Conservation (phyloP, 805 yeast species). For the Diddensiella transvaalensis region DNA sequence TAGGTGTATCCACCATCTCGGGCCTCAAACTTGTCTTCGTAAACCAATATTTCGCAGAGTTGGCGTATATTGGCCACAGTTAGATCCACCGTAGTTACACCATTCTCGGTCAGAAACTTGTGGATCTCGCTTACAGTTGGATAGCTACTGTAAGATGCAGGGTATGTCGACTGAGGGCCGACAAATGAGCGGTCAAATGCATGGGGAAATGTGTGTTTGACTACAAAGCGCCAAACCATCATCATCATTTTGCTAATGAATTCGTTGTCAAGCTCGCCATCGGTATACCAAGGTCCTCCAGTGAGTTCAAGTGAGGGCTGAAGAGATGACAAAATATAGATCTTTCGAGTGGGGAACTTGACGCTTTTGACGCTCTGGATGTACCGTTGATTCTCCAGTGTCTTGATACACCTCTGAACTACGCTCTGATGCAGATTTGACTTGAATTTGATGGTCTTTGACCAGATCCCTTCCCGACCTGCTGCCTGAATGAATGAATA, state of each 20-base stretch:
- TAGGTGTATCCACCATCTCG: constrained; percentile 58
- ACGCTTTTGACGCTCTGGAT: constrained; percentile 90
- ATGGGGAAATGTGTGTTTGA: constrained; percentile 70
- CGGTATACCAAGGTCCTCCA: constrained; percentile 99
- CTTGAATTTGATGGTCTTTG: constrained; percentile 81
- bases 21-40: constrained; percentile 79
- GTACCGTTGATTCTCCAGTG: constrained; percentile 72
- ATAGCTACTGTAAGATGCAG: constrained; percentile 56
- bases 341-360: constrained; percentile 86
- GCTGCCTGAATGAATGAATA: constrained; percentile 89
- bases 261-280: constrained; percentile 89
- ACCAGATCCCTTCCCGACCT: constrained; percentile 95
- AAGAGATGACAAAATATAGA: constrained; percentile 88
- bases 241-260: constrained; percentile 80
- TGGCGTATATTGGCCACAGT: constrained; percentile 69
- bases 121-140: constrained; percentile 73
- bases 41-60: constrained; percentile 81
- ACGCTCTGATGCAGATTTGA: constrained; percentile 89
- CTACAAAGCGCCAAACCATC: constrained; percentile 84
- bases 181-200: constrained; percentile 41
- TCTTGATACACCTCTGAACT: constrained; percentile 77
- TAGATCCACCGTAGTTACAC: constrained; percentile 79
- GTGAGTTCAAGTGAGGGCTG: constrained; percentile 95
- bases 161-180: constrained; percentile 44
- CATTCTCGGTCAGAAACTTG: constrained; percentile 65